A percentile compares a stretch with the other conserved stretches of the same genome.
These are phyloP conservation scores for Raphidocelis subcapitata DNA, from an alignment of 139 green algal species.

Conservation along the genomic window DNA sequence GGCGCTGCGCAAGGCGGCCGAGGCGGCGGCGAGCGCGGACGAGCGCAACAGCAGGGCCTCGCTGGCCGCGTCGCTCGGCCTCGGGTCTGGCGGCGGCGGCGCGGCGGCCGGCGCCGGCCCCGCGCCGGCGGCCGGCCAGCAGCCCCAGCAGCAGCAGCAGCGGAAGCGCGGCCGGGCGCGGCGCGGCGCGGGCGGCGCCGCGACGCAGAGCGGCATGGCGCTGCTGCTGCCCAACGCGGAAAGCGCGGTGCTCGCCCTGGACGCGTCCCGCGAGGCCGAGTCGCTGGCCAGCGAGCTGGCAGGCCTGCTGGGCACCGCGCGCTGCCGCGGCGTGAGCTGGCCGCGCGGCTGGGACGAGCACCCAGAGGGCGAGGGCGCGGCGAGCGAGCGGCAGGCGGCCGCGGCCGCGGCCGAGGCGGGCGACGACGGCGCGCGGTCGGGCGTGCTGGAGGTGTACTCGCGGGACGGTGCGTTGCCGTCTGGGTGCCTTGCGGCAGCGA, in stretches of 20 bases:
- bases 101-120: not conserved
- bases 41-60: slow-evolving; percentile 9
- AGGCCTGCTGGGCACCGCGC: slow-evolving; percentile 11
- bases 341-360: not conserved
- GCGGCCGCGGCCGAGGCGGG: not conserved
- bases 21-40: not conserved
- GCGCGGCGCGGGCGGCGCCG: not conserved
- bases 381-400: no score
- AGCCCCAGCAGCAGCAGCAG: slow-evolving; percentile 2
- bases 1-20: not conserved
- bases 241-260: slow-evolving; percentile 11
- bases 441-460: not conserved
- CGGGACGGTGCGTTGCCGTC: not conserved
- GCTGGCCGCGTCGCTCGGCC: not conserved
- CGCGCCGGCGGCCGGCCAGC: slow-evolving; percentile 3
- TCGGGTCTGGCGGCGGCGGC: not conserved
- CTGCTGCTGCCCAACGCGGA: slow-evolving; percentile 10
- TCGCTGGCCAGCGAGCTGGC: slow-evolving; percentile 3
- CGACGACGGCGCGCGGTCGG: not conserved
- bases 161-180: not conserved
- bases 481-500: not conserved
- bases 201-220: not conserved
- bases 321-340: slow-evolving; percentile 10
- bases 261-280: not conserved
- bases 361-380: no score